Evolutionary conservation across 2,329 filamentous ascomycete genomes (phyloP).

Genomic region (Fusarium neocosmosporiellum): DNA sequence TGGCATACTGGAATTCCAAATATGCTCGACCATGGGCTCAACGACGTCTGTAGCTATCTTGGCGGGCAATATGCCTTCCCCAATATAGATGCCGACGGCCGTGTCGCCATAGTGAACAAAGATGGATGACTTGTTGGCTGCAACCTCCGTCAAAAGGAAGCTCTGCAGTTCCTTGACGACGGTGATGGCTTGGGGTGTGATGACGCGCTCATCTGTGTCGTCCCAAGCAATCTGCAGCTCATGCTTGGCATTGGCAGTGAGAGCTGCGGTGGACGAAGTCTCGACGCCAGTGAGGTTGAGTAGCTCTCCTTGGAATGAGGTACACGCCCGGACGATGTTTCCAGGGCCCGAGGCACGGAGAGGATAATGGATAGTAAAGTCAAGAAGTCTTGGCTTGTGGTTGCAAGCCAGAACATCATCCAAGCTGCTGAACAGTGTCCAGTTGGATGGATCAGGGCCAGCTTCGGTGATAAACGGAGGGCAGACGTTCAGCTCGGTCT

Average conservation of each 20-base stretch:
- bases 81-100: neutral
- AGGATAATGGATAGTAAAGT: neutral
- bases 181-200: neutral
- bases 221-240: neutral
- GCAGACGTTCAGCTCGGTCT: neutral
- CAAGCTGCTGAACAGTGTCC: neutral
- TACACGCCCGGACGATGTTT: neutral
- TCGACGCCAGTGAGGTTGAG: neutral
- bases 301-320: neutral
- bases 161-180: neutral
- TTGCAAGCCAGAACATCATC: neutral
- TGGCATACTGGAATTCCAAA: neutral
- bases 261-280: neutral
- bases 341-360: neutral
- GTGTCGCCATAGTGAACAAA: neutral
- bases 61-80: neutral
- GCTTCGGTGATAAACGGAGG: neutral
- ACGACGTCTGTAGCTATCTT: neutral
- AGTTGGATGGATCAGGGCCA: neutral
- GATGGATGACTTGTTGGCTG: neutral
- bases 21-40: neutral
- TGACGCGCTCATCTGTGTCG: neutral
- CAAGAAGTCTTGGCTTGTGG: neutral
- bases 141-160: neutral
- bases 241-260: neutral